These are phyloP conservation scores for Stentor coeruleus DNA, from an alignment of 73 alveolate species.

Conservation along the genomic window DNA sequence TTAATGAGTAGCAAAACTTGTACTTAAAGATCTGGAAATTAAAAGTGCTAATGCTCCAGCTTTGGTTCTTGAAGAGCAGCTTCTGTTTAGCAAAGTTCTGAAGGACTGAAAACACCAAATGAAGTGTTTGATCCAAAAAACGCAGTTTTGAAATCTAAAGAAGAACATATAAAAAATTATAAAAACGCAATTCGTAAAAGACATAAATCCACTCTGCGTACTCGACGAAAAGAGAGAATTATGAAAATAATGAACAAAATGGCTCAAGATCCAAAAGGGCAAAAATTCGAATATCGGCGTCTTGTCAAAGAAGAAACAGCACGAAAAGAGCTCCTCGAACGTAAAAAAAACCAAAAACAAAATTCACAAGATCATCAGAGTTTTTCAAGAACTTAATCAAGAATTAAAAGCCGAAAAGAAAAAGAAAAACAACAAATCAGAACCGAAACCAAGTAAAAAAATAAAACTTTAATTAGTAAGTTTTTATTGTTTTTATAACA, in stretches of 20 bases:
- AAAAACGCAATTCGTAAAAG: not conserved
- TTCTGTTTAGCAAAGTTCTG: constrained; percentile 40
- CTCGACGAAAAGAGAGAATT: constrained; percentile 9
- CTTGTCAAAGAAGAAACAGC: not conserved
- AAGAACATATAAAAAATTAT: constrained; percentile 14
- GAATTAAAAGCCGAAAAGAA: not conserved
- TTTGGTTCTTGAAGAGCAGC: constrained; percentile 46
- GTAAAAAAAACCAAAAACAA: constrained; percentile 18
- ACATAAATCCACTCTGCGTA: not conserved
- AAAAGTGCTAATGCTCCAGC: constrained; percentile 58
- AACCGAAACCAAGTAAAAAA: not conserved
- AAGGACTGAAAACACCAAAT: constrained; percentile 38
- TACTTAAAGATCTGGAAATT: constrained; percentile 40
- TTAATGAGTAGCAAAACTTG: constrained; percentile 43
- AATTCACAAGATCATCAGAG: constrained; percentile 28
- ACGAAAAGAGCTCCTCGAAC: constrained; percentile 6
- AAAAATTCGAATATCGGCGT: constrained; percentile 15
- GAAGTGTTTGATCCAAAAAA: constrained; percentile 35
- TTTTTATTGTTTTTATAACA: too few relatives aligned
- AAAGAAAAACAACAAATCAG: not conserved
- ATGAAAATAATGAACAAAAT: constrained; percentile 1
- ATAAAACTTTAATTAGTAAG: not conserved
- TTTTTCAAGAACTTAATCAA: constrained; percentile 23
- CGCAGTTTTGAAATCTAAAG: not conserved
- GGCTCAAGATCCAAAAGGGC: constrained; percentile 8